A percentile compares a stretch with the other conserved stretches of the same genome.
Conservation (phyloP, 2,329 filamentous ascomycete genomes). For the Colletotrichum sp. region DNA sequence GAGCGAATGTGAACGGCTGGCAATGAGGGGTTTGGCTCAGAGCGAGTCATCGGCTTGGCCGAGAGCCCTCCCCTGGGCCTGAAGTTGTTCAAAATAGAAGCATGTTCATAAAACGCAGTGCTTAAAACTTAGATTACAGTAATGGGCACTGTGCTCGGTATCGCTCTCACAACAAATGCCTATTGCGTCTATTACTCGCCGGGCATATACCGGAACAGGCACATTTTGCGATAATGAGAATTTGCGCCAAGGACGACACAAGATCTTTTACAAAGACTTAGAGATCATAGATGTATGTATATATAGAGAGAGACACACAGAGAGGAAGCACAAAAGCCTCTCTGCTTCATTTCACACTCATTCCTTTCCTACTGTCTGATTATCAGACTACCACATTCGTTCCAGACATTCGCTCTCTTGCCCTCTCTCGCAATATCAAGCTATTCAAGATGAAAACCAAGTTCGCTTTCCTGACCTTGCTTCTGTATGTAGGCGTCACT, state of each 20-base stretch:
- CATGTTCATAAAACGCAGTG: background rate
- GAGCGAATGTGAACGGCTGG: background rate
- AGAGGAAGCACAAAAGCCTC: too few relatives aligned
- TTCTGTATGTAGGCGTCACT: background rate
- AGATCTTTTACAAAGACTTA: too few relatives aligned
- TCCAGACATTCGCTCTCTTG: too few relatives aligned
- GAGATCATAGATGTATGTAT: too few relatives aligned
- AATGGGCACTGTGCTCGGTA: background rate
- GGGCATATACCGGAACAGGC: too few relatives aligned
- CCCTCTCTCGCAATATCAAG: background rate
- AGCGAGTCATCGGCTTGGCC: background rate
- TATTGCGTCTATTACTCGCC: too few relatives aligned
- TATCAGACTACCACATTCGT: too few relatives aligned
- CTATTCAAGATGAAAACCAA: background rate
- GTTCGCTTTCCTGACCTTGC: background rate
- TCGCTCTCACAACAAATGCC: background rate
- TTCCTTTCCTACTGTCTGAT: too few relatives aligned
- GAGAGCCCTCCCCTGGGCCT: background rate
- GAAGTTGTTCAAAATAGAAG: background rate
- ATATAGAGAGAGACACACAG: too few relatives aligned
- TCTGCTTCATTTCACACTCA: too few relatives aligned
- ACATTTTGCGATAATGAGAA: too few relatives aligned
- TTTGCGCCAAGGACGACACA: too few relatives aligned
- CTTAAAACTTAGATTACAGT: background rate
- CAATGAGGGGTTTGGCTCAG: accelerated